Conservation (phyloP, 176 grass and related monocot genomes). For the Lolium multiflorum region DNA sequence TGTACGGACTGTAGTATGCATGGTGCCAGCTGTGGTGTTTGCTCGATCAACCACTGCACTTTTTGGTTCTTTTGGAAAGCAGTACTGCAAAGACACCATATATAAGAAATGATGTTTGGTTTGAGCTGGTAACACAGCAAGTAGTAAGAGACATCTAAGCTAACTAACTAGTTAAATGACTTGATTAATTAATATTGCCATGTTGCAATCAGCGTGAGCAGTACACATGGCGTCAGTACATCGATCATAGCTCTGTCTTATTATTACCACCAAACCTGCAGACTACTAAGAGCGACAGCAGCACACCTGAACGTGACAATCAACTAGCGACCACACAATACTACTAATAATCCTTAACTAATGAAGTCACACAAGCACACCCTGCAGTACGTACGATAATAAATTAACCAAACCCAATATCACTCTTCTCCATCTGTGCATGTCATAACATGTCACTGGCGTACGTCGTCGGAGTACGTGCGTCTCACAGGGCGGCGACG, state of each 20-base stretch:
- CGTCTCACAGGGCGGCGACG: slow-evolving; percentile 41
- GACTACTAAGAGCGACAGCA: background rate
- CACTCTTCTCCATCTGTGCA: background rate
- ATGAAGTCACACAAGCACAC: background rate
- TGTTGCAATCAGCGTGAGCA: background rate
- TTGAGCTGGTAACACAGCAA: background rate
- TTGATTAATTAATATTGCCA: background rate
- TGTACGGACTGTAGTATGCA: background rate
- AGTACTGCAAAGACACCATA: background rate
- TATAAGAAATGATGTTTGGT: background rate
- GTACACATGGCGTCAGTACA: slow-evolving; percentile 18
- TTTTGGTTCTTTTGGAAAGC: background rate
- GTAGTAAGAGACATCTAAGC: background rate
- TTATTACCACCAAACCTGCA: slow-evolving; percentile 16
- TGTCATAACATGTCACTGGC: background rate
- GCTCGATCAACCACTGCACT: background rate
- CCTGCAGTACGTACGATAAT: background rate
- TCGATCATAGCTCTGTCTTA: slow-evolving; percentile 21
- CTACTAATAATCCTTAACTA: background rate
- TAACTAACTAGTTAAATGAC: background rate
- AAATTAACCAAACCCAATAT: background rate
- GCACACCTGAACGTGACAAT: background rate
- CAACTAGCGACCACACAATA: background rate
- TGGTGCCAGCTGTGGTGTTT: background rate
- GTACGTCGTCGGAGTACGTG: background rate